phyloP scores from a whole-genome alignment of 2,329 filamentous ascomycete genomes.

The Dissoconium aciculare region DNA sequence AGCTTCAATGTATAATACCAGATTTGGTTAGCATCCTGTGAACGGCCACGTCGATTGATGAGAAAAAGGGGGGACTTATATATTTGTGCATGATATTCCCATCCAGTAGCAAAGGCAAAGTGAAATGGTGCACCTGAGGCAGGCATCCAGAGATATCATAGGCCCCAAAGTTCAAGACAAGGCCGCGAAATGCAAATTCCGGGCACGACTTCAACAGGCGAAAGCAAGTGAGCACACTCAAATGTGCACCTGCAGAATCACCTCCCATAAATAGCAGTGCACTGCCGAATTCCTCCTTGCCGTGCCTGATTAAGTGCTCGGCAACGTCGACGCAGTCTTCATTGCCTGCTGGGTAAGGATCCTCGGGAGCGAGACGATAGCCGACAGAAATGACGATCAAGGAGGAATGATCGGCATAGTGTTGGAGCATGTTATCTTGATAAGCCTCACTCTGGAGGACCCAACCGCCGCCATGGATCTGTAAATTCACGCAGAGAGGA shows the following conservation, averaged over 20 bases:
- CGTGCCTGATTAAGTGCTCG: conserved; percentile 38
- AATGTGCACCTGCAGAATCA: conserved; percentile 40
- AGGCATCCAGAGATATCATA: conserved; percentile 35
- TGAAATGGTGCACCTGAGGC: conserved; percentile 28
- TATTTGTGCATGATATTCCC: conserved; percentile 29
- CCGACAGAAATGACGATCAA: conserved; percentile 41
- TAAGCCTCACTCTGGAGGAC: conserved; percentile 29
- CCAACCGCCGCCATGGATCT: conserved; percentile 41
- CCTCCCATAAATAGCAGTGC: conserved; percentile 27
- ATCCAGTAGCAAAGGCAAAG: conserved; percentile 32
- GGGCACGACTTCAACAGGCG: conserved; percentile 30
- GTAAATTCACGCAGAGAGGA: no score
- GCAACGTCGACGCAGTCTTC: conserved; percentile 45
- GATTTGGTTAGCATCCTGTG: no score
- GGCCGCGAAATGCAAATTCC: conserved; percentile 32
- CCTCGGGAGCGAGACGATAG: conserved; percentile 45
- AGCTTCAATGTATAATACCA: conserved; percentile 33
- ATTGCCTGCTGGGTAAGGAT: conserved; percentile 40
- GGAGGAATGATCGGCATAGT: conserved; percentile 35
- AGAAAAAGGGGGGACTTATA: conserved; percentile 8
- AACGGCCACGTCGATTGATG: no score
- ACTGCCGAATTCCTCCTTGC: conserved; percentile 28
- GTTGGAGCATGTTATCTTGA: conserved; percentile 35
- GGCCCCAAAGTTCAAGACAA: conserved; percentile 40
- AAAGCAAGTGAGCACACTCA: conserved; percentile 33